These are phyloP conservation scores for Paradendryphiella salina DNA, from an alignment of 2,329 filamentous ascomycete genomes.

Conservation along the genomic window DNA sequence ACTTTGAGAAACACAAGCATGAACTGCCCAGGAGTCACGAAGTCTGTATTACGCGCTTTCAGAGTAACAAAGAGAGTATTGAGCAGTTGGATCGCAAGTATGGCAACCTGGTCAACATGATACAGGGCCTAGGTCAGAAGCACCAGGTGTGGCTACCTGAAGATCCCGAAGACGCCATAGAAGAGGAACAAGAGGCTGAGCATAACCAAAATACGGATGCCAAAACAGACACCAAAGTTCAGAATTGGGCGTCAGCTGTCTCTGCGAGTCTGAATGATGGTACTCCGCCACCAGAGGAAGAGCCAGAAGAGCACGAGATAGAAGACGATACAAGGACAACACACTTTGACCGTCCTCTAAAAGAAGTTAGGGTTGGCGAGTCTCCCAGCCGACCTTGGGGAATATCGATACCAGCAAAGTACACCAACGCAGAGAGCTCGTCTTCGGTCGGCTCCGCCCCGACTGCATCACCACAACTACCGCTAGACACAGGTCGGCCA, in stretches of 20 bases:
- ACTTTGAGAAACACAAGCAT: constrained; percentile 94
- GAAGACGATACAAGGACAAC: constrained; percentile 67
- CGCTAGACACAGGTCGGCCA: constrained; percentile 49
- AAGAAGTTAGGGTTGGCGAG: constrained; percentile 90
- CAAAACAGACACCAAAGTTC: constrained; percentile 70
- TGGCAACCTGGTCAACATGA: constrained; percentile 90
- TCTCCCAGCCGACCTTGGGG: constrained; percentile 93
- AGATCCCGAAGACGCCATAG: constrained; percentile 52
- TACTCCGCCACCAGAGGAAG: constrained; percentile 45
- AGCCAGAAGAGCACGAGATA: constrained; percentile 42
- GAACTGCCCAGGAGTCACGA: constrained; percentile 92
- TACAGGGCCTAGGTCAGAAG: constrained; percentile 82
- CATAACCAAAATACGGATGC: constrained; percentile 48
- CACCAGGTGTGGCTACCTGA: constrained; percentile 83
- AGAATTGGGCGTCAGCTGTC: constrained; percentile 83
- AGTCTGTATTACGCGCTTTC: constrained; percentile 86
- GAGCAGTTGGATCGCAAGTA: constrained; percentile 92
- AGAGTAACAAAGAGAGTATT: constrained; percentile 82
- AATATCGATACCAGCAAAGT: constrained; percentile 72
- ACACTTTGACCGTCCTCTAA: constrained; percentile 81
- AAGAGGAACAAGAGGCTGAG: constrained; percentile 53
- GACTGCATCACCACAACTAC: constrained; percentile 55
- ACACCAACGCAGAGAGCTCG: constrained; percentile 47
- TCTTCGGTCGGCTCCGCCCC: constrained; percentile 47
- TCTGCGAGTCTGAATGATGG: constrained; percentile 58